Evolutionary conservation across 1,139 yeast species (phyloP).

Genomic region (Scheffersomyces segobiensis): DNA sequence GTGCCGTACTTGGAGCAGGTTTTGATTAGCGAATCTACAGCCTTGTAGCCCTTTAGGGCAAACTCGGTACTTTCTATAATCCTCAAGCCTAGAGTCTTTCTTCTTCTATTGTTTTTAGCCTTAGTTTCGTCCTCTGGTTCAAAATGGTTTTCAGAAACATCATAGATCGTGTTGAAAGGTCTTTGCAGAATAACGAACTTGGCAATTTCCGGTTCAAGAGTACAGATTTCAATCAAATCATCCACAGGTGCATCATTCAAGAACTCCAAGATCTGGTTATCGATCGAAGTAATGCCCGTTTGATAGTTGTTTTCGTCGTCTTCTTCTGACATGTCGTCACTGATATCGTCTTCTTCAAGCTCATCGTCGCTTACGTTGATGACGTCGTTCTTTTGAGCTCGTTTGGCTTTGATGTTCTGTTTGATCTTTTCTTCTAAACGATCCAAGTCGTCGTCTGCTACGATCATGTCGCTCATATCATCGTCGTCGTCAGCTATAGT

Average conservation of each 20-base stretch:
- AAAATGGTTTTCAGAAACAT: constrained; percentile 50
- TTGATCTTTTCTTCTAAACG: constrained; percentile 38
- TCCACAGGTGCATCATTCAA: constrained; percentile 73
- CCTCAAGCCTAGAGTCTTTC: constrained; percentile 71
- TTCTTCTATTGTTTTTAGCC: constrained; percentile 25
- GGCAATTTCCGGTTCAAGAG: constrained; percentile 69
- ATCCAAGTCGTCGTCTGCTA: constrained; percentile 41
- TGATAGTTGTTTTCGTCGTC: constrained; percentile 37
- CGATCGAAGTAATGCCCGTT: constrained; percentile 53
- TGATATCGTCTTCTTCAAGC: constrained; percentile 35
- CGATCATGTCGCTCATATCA: constrained; percentile 11
- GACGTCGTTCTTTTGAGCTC: constrained; percentile 15
- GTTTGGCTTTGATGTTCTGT: constrained; percentile 27
- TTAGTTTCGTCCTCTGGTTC: constrained; percentile 19
- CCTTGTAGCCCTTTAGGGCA: constrained; percentile 84
- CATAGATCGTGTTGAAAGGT: constrained; percentile 64
- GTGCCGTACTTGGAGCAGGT: constrained; percentile 80
- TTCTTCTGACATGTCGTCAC: constrained; percentile 42
- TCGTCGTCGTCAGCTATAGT: constrained; percentile 3
- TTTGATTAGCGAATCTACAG: constrained; percentile 86
- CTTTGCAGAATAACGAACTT: constrained; percentile 59
- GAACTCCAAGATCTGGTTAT: constrained; percentile 69
- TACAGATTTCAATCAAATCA: constrained; percentile 80
- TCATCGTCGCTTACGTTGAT: constrained; percentile 46
- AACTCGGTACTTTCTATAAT: constrained; percentile 69